These are phyloP conservation scores for Aspergillus baeticus DNA, from an alignment of 495 filamentous ascomycete species.

Conservation along the genomic window DNA sequence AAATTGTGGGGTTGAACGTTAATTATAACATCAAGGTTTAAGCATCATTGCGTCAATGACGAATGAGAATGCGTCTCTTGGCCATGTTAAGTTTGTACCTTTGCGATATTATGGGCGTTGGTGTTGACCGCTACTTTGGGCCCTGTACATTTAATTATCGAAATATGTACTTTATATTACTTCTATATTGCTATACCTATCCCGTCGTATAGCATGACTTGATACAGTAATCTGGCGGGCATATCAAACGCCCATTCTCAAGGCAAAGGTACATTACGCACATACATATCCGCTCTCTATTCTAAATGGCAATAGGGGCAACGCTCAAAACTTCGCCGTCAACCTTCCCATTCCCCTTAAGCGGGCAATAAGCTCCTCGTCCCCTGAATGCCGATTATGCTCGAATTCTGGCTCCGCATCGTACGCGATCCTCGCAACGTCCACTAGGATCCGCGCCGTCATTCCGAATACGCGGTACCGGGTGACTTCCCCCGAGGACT, in stretches of 20 bases:
- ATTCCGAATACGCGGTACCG: conserved; percentile 86
- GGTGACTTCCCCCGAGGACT: conserved; percentile 40
- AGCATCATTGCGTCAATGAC: neutral
- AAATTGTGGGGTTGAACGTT: too few relatives aligned
- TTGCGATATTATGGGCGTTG: neutral
- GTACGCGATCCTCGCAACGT: conserved; percentile 82
- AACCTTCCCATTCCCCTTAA: conserved; percentile 62
- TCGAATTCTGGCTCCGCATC: conserved; percentile 78
- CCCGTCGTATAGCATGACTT: neutral
- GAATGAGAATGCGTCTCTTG: too few relatives aligned
- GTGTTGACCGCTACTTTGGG: neutral
- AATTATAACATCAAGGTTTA: neutral
- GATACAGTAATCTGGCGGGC: conserved; percentile 11
- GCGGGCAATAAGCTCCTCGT: conserved; percentile 69
- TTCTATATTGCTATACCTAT: too few relatives aligned
- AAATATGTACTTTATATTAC: too few relatives aligned
- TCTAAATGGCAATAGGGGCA: too few relatives aligned
- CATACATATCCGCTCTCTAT: too few relatives aligned
- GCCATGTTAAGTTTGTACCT: neutral
- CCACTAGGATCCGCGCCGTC: conserved; percentile 85
- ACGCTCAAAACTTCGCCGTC: conserved; percentile 39
- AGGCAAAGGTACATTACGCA: too few relatives aligned
- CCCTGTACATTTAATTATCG: too few relatives aligned
- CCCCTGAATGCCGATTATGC: conserved; percentile 75
- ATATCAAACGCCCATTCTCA: too few relatives aligned